Evolutionary conservation across 371 early-diverging fungal species (phyloP), one percentile per base, ranked within the genome.

Genomic region (Apophysomyces trapeziformis): DNA sequence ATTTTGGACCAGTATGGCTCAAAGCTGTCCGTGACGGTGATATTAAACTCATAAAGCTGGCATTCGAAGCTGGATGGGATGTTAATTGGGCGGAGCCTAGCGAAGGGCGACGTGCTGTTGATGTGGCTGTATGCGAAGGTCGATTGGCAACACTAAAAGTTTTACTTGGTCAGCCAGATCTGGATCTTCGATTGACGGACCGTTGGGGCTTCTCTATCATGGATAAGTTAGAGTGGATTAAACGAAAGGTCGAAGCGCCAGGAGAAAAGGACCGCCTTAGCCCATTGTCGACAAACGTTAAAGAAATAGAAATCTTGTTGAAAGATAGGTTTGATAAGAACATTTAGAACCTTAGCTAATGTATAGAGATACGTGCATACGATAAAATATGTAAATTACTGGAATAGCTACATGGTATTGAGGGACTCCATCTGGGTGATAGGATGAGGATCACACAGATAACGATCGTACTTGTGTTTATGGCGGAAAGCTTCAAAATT

Each of bases 1-100:
- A 92, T 61, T 80, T 92, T 50, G 84, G 81, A 2, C 68, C 65
- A 4, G 26, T 69, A 38, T 84, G 84, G 84, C 70, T 84, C 18
- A 77, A 76, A 46, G 81, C 81, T 0, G 70, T 81, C 13, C 74
- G 71, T 1, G 74, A 60, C 7, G 73, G 75, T 16, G 74, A 80
- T 43, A 38, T 76, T 7, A 74, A 71, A 65, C 68, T 76, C 61
- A 67, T 79, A 4, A 68, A 76, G 16, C 50, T 78, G 2, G 76
- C 76, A 8, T 38, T 84, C 1, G 66, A 69, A 5, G 77, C 77
- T 26, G 84, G 84, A 1, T 80, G 81, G 72, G 54, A 73, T 38
- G 73, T 84, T 11, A 78, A 80, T 37, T 84, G 84, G 79, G 57
- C 68, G 2, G 83, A 83, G 13, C 71, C 79, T 8, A 66, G 73